These are phyloP conservation scores for Cyberlindnera lachancei DNA, from an alignment of 805 yeast genomes.

Conservation along the genomic window DNA sequence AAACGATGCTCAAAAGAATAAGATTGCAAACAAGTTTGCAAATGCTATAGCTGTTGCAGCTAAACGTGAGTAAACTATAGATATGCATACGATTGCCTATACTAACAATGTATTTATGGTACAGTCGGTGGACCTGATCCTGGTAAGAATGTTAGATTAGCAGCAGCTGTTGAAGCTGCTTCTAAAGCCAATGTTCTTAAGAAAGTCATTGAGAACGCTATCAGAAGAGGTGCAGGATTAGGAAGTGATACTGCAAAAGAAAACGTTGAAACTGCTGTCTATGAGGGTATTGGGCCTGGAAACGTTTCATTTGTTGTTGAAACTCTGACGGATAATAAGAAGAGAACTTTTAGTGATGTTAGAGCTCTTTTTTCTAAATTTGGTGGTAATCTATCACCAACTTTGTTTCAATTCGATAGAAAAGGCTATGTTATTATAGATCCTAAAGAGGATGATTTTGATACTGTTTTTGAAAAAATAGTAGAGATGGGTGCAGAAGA, in stretches of 20 bases:
- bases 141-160: constrained; percentile 48
- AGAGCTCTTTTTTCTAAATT: constrained; percentile 67
- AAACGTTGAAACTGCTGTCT: constrained; percentile 48
- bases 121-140: constrained; percentile 61
- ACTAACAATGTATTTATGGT: background rate
- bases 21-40: constrained; percentile 63
- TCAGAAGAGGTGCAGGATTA: constrained; percentile 77
- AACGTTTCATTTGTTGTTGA: constrained; percentile 84
- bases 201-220: constrained; percentile 79
- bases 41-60: constrained; percentile 70
- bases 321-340: constrained; percentile 83
- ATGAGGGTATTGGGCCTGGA: constrained; percentile 91
- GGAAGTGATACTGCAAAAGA: constrained; percentile 36
- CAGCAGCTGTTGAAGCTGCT: constrained; percentile 73
- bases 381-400: constrained; percentile 68
- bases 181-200: constrained; percentile 69
- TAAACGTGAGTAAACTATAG: constrained; percentile 26
- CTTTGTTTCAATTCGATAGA: constrained; percentile 67
- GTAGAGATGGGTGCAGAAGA: constrained; percentile 74
- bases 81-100: background rate
- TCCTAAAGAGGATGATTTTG: constrained; percentile 36
- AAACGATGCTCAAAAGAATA: constrained; percentile 74
- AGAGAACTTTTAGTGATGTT: constrained; percentile 69
- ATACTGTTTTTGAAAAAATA: constrained; percentile 65
- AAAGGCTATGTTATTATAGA: constrained; percentile 65